Evolutionary conservation across 1,284 basidiomycete species (phyloP), one percentile per base, ranked within the genome.

Genomic region (Albatrellus sp.): DNA sequence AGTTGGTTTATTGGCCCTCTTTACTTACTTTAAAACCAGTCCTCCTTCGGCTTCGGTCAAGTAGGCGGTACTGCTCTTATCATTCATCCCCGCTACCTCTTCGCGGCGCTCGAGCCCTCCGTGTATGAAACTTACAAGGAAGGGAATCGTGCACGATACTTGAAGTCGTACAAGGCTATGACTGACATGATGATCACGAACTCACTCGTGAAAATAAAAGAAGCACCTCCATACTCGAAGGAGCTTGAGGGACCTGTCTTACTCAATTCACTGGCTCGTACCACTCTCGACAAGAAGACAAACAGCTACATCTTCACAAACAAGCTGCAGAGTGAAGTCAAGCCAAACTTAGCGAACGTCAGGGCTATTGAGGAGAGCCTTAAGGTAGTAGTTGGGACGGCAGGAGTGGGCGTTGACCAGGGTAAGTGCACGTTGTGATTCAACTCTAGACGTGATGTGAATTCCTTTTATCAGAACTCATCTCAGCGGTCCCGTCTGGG

Each of bases 1-100:
- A 30, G 19, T n/a, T 11, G 6, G 19, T 43, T 50, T n/a, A 52
- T 30, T 32, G 4, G 3, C 42, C 51, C 46, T 40, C 35, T 46
- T 46, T 52, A 37, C 54, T 55, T n/a, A 56, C 20, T 14, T 33
- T 31, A 37, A 40, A 14, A 43, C 14, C 48, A 83, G 73, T 97
- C 94, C 3, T 97, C 92, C 14, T 98, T 98, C 69, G 96, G 96
- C 56, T 98, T 98, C 72, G 96, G 94, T 57, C 96, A 98, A 77
- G 93, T 97, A 53, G 96, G 94, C 51, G 96, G 94, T 50, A 89
- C 85, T 50, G 85, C 81, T 40, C 74, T 94, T 51, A 70, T 97
- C 54, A 62, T 98, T 46, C 84, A 98, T 65, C 91, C 96, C 42
- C 86, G 89, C 53, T 91, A 90, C 69, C 73, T 97, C 50, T 82